Base-by-base conservation (phyloP, 148 eudicot species). In the Nepenthes gracilis region DNA sequence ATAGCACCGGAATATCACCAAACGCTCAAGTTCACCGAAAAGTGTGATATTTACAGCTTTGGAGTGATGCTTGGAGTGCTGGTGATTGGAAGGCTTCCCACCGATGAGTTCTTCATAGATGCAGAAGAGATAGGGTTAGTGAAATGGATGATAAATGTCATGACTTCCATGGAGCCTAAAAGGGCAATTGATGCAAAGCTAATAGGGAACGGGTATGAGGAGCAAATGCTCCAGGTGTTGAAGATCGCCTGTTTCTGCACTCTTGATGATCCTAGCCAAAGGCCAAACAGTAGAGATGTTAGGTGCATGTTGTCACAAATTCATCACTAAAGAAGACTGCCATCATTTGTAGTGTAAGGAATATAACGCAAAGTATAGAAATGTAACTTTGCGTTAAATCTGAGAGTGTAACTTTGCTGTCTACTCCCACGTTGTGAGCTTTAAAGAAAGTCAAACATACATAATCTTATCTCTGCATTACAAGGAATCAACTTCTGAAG, bases 171-270 rank as follows among this genome's bases (percentile, higher is more conserved):
- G 55, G 77, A 81, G 47, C 92, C 97, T 6, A 78, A 67, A 15
- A 70, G 66, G 53, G 99, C 97, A 33, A 66, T 93, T 32, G 97
- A 93, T 49, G 63, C 72, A 2, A 81, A 63, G 60, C 66, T 93
- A 61, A 40, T 73, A 51, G 92, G 84, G n/a, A 86, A 80, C 13
- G 97, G 96, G 61, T 73, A 74, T 40, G 90, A 88, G 68, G 95
- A 89, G 47, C 91, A 93, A 70, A 93, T 93, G 96, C 79, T 93
- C 36, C 81, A 89, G 55, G 92, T 83, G 40, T 77, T 93, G 9
- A 86, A 89, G 78, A 85, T 93, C 61, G 99, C 99, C 66, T 86
- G 87, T 66, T 84, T 84, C 50, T 93, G 97, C 77, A 84, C 87
- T 47, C 76, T 68, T 63, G 87, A 89, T 7, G 78, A 84, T 55